Conservation (phyloP, 345 rosid genomes). For the Populus euphratica region DNA sequence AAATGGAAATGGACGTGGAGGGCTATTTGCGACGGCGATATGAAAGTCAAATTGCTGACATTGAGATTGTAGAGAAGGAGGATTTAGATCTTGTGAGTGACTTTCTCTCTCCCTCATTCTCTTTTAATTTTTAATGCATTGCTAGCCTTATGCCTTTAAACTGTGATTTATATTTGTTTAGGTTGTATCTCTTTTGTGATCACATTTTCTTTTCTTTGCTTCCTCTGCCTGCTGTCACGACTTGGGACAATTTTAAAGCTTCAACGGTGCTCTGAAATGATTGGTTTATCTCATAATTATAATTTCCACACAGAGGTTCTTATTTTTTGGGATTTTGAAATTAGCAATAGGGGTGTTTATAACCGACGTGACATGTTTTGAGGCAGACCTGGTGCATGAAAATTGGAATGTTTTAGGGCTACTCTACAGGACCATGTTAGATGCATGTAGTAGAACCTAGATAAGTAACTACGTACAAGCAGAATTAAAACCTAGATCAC, state of each 20-base stretch:
- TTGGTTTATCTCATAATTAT: neutral
- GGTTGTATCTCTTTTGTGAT: neutral
- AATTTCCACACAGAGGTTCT: neutral
- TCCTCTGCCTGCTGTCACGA: too few species aligned
- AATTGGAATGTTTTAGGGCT: neutral
- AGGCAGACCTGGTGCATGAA: neutral
- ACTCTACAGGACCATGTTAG: neutral
- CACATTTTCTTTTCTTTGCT: too few species aligned
- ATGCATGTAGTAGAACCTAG: too few species aligned
- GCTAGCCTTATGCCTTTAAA: neutral
- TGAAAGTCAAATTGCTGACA: slow-evolving; percentile 74
- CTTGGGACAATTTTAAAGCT: too few species aligned
- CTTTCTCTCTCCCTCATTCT: neutral
- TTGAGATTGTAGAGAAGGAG: slow-evolving; percentile 74
- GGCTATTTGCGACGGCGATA: slow-evolving; percentile 77
- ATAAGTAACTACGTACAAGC: too few species aligned
- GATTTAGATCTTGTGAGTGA: slow-evolving; percentile 86
- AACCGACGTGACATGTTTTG: neutral
- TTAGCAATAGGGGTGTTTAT: neutral
- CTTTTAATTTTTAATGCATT: neutral
- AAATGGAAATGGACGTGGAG: slow-evolving; percentile 85
- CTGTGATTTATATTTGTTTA: neutral
- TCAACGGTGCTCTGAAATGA: neutral
- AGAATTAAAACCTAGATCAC: neutral
- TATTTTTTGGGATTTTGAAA: neutral